phyloP scores from a whole-genome alignment of 163 green algal species.

The Prototheca wickerhamii region DNA sequence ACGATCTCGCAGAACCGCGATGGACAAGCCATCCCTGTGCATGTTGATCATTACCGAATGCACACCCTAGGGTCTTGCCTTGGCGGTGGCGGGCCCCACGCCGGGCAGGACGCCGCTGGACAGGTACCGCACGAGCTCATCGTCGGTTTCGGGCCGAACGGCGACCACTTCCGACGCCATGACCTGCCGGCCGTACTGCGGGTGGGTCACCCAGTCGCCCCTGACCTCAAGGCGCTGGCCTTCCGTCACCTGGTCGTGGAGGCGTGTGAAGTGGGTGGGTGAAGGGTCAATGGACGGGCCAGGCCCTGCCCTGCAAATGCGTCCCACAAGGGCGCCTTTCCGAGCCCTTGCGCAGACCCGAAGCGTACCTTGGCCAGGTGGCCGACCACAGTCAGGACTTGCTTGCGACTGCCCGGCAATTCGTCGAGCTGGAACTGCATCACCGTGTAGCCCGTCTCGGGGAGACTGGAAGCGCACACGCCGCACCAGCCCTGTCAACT shows the following conservation, averaged over 20 bases:
- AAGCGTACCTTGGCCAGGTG: conserved; percentile 9
- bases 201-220: conserved; percentile 29
- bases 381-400: conserved; percentile 27
- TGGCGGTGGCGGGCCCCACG: conserved; percentile 28
- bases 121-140: conserved; percentile 29
- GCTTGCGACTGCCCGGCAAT: neutral
- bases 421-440: conserved; percentile 13
- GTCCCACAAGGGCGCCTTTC: neutral
- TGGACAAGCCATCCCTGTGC: too few relatives aligned
- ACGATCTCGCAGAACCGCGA: too few relatives aligned
- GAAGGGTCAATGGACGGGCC: neutral
- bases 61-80: neutral
- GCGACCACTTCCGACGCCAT: conserved; percentile 5
- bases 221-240: conserved; percentile 29
- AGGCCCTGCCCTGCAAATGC: too few relatives aligned
- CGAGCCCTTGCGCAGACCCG: conserved; percentile 9
- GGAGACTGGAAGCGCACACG: conserved; percentile 19
- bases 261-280: neutral
- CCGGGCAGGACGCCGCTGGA: conserved; percentile 25
- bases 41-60: too few relatives aligned
- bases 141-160: conserved; percentile 4
- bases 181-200: conserved; percentile 34
- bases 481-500: conserved; percentile 26
- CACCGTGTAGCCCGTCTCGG: conserved; percentile 29
- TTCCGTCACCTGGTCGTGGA: conserved; percentile 3